Evolutionary conservation across 2,329 filamentous ascomycete genomes (phyloP), one percentile per base, ranked within the genome.

Genomic region (Zymoseptoria pseudotritici): DNA sequence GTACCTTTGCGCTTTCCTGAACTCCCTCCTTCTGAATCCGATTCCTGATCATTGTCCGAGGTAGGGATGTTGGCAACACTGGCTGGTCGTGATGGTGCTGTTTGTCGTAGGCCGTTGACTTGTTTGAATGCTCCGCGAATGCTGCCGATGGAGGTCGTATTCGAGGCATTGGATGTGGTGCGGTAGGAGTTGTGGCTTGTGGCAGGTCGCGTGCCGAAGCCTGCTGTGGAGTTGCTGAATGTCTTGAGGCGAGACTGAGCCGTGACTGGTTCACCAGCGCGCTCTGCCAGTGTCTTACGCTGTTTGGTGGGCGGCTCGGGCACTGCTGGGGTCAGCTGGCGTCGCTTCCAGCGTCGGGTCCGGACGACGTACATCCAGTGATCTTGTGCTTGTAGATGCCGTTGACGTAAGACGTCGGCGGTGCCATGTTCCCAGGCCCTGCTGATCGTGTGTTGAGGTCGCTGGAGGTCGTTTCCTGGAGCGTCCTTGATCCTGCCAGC

Each of bases 251-350:
- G 36, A 46, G 36, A 46, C 36, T 46, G 36, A 46, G 36, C 13
- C 36, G 36, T 63, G 31, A 76, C 80, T 61, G 74, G 67, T 66
- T 83, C 80, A 46, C 73, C 76, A 55, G 76, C 77, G 58, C 75
- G 72, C 61, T 82, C 79, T 56, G 71, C 74, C 11, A 81, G 72
- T n/a, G 80, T 80, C 68, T 79, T 80, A 55, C 79, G 76, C 52
- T 46, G 36, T 71, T 80, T 81, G 24, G 76, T 71, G n/a, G 76
- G 74, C 10, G 80, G 76, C 70, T 80, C 79, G 60, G 75, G 71
- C 59, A 76, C 78, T 77, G 67, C 58, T 22, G 10, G 36, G 61
- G 64, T 71, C 56, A 71, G 67, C 6, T 46, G 36, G 13, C 50
- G 46, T 54, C 58, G 58, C 59, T 62, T 50, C 11, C 24, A 26